Evolutionary conservation across 1,284 basidiomycete genomes (phyloP).

Genomic region (Psilocybe mexicana): DNA sequence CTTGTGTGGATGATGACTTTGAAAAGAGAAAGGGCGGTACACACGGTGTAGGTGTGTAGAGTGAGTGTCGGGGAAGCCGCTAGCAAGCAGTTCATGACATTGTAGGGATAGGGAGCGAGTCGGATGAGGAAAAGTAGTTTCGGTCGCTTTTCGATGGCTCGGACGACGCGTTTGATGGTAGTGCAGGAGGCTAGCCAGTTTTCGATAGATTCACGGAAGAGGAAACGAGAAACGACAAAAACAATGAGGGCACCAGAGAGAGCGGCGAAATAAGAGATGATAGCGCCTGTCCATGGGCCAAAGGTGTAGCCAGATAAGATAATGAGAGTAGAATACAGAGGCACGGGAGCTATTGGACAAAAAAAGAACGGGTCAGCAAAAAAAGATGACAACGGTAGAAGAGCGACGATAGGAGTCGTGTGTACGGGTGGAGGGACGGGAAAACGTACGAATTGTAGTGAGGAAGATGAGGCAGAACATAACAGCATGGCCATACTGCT

Average conservation of each 20-base stretch:
- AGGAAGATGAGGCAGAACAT: constrained; percentile 79
- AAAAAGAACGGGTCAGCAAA: constrained; percentile 9
- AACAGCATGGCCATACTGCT: constrained; percentile 66
- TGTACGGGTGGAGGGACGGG: constrained; percentile 14
- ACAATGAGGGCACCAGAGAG: constrained; percentile 79
- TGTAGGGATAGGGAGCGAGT: constrained; percentile 82
- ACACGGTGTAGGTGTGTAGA: constrained; percentile 74
- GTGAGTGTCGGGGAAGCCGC: constrained; percentile 85
- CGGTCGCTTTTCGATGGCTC: constrained; percentile 85
- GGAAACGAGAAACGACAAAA: constrained; percentile 72
- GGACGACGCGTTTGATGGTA: constrained; percentile 73
- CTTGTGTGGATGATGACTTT: constrained; percentile 87
- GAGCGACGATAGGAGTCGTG: neutral
- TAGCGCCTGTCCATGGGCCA: constrained; percentile 75
- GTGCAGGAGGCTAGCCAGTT: constrained; percentile 68
- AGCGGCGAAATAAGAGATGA: constrained; percentile 85
- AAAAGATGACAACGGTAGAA: constrained; percentile 6
- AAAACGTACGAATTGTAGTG: constrained; percentile 77
- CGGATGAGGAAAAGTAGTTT: constrained; percentile 85
- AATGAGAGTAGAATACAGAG: constrained; percentile 87
- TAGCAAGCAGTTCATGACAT: constrained; percentile 88
- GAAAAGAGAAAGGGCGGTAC: constrained; percentile 81
- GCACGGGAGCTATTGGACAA: constrained; percentile 61
- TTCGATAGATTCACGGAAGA: constrained; percentile 69
- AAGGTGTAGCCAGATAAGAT: constrained; percentile 87